Evolutionary conservation across 2,329 filamentous ascomycete genomes (phyloP).

Genomic region (Madurella mycetomatis): DNA sequence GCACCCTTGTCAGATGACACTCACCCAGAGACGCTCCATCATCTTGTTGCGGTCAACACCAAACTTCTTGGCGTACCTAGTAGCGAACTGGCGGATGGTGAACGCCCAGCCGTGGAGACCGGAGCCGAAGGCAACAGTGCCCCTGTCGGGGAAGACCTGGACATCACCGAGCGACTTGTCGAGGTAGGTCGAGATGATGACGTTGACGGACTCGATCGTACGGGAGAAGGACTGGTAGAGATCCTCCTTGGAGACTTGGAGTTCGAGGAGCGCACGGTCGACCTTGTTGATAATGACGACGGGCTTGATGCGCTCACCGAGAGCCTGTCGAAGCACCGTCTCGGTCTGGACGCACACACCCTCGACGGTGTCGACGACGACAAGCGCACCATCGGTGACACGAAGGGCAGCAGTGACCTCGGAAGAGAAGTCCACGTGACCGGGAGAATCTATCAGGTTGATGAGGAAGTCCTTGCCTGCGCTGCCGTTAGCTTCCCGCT

Average conservation of each 20-base stretch:
- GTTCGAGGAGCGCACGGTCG: slow-evolving; percentile 97
- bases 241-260: slow-evolving; percentile 98
- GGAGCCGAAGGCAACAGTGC: slow-evolving; percentile 97
- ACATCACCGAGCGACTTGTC: slow-evolving; percentile 96
- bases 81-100: slow-evolving; percentile 96
- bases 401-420: slow-evolving; percentile 98
- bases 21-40: slow-evolving; percentile 99
- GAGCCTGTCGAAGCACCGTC: slow-evolving; percentile 97
- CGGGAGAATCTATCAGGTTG: slow-evolving; percentile 99
- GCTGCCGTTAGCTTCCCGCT: slow-evolving; percentile 6
- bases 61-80: slow-evolving; percentile 98
- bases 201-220: slow-evolving; percentile 99
- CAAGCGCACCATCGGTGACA: slow-evolving; percentile 99
- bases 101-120: slow-evolving; percentile 99
- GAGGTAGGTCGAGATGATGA: slow-evolving; percentile 98
- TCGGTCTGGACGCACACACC: slow-evolving; percentile 99
- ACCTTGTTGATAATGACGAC: slow-evolving; percentile 99
- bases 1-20: slow-evolving; percentile 25
- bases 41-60: slow-evolving; percentile 99
- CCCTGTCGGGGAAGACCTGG: slow-evolving; percentile 96
- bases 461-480: slow-evolving; percentile 89
- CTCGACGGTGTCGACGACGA: slow-evolving; percentile 99
- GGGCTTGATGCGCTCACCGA: slow-evolving; percentile 99
- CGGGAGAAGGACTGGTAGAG: slow-evolving; percentile 99
- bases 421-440: slow-evolving; percentile 99